Base-by-base conservation (phyloP, 108 stramenopile genomes). In the Conticribra weissflogii region DNA sequence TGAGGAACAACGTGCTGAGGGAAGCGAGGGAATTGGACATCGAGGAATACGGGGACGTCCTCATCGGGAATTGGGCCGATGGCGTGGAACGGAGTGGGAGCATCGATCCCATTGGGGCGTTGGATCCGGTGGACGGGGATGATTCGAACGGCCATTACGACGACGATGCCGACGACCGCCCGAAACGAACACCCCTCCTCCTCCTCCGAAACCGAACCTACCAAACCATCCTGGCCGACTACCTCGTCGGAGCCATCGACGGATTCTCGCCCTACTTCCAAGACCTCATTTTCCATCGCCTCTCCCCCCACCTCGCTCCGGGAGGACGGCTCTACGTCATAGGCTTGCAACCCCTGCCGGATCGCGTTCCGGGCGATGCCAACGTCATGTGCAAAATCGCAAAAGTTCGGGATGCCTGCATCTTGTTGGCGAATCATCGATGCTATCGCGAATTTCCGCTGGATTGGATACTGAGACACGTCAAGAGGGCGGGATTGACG, bases 171-270 rank as follows among this genome's bases (percentile, higher is more conserved):
- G n/a, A n/a, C n/a, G n/a, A n/a, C n/a, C n/a, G n/a, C n/a, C n/a
- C n/a, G n/a, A n/a, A n/a, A n/a, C n/a, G n/a, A n/a, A n/a, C n/a
- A n/a, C n/a, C n/a, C n/a, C n/a, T n/a, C n/a, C 24, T 77, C 9
- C 28, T 72, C 33, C 16, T 79, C 44, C 54, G 58, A 59, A 54
- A 70, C n/a, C 59, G 59, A 46, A 45, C 32, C 19, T 96, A 68
- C 62, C 88, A 96, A 52, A 88, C 88, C 4, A 96, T 98, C 18
- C 76, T 98, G 29, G 95, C 91, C 9, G 98, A 98, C 61, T 98
- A 98, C 66, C 69, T 98, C 23, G 86, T 98, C 32, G 98, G 98
- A 15, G 98, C 98, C 22, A 96, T 98, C 72, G 98, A 97, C 64
- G 97, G 97, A 7, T 98, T 98, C 68, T 82, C 84, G 9, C 98